Conservation (phyloP, 2,329 filamentous ascomycete genomes). For the Fusarium protoensiforme region DNA sequence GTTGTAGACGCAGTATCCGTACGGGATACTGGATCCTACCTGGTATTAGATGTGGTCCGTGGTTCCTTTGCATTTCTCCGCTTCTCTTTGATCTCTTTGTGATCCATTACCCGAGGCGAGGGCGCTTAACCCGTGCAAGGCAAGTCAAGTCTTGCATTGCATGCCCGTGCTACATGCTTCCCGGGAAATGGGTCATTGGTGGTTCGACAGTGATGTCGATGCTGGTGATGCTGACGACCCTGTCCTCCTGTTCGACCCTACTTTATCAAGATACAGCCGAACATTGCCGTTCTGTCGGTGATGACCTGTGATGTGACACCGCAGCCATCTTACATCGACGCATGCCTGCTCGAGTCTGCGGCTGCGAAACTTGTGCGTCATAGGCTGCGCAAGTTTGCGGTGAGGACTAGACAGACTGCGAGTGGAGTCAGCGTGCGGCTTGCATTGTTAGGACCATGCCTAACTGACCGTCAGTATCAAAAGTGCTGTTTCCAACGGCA, state of each 20-base stretch:
- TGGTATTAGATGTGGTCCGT: conserved; percentile 5
- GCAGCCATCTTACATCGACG: background rate
- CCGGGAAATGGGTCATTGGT: conserved; percentile 25
- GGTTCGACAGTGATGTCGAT: conserved; percentile 30
- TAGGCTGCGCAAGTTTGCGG: conserved; percentile 25
- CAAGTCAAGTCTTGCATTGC: background rate
- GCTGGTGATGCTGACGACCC: conserved; percentile 3
- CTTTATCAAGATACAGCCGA: background rate
- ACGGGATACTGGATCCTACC: background rate
- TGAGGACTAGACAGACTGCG: conserved; percentile 9
- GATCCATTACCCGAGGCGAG: background rate
- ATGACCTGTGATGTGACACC: background rate
- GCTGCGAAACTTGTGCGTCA: conserved; percentile 14
- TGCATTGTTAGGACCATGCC: background rate
- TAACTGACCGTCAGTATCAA: conserved; percentile 15
- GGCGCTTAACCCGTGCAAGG: conserved; percentile 4
- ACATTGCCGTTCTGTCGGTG: background rate
- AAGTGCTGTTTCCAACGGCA: background rate
- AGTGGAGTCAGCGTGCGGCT: conserved; percentile 1
- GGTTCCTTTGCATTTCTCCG: conserved; percentile 15
- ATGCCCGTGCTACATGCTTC: conserved; percentile 15
- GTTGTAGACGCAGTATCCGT: background rate
- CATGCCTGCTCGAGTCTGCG: background rate
- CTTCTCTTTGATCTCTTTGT: conserved; percentile 3
- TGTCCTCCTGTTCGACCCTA: background rate